Evolutionary conservation across 192 early-diverging fungal species (phyloP).

Genomic region (Podila horticola): DNA sequence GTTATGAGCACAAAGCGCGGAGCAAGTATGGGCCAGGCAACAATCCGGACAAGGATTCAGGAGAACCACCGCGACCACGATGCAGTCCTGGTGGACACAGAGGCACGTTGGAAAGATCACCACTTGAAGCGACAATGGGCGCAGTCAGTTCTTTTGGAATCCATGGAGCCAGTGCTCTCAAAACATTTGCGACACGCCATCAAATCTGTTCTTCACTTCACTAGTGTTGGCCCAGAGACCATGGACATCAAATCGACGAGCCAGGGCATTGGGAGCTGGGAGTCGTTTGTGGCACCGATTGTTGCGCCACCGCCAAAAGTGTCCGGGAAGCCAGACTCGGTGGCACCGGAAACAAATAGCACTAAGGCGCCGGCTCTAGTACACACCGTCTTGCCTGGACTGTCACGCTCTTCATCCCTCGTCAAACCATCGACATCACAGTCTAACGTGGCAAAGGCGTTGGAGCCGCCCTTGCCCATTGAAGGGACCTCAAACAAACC

Average conservation of each 20-base stretch:
- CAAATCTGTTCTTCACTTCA: conserved; percentile 46
- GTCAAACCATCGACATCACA: neutral
- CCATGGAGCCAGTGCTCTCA: conserved; percentile 35
- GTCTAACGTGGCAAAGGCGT: neutral
- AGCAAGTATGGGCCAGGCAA: neutral
- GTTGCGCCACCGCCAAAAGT: neutral
- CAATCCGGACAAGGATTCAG: neutral
- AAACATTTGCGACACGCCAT: conserved; percentile 36
- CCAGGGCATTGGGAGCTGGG: conserved; percentile 16
- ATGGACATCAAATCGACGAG: conserved; percentile 39
- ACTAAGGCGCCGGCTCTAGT: neutral
- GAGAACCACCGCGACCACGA: neutral
- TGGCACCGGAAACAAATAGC: neutral
- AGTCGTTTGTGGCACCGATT: conserved; percentile 24
- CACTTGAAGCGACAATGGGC: conserved; percentile 43
- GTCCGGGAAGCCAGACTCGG: neutral
- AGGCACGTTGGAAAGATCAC: conserved; percentile 42
- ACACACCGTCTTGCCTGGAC: neutral
- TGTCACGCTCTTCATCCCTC: neutral
- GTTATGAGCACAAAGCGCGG: neutral
- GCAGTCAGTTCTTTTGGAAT: conserved; percentile 32
- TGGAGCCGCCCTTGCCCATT: neutral
- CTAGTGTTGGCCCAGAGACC: conserved; percentile 36
- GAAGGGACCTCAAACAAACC: neutral
- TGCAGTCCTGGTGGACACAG: conserved; percentile 17